A percentile compares a stretch with the other conserved stretches of the same genome.
phyloP scores from a whole-genome alignment of 2,329 filamentous ascomycete genomes.

The Fusarium algeriense region DNA sequence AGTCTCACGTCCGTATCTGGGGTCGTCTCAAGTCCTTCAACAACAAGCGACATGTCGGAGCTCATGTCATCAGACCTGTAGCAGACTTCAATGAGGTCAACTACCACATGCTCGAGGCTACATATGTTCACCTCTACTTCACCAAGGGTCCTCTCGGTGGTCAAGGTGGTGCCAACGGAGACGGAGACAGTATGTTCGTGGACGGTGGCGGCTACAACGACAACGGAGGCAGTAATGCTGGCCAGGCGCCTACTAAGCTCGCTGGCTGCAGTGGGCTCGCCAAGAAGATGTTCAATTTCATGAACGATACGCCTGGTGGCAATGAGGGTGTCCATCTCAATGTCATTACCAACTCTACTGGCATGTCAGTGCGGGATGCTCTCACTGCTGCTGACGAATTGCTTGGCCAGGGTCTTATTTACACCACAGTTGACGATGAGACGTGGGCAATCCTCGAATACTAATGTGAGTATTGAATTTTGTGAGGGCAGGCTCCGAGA shows the following conservation, averaged over 20 bases:
- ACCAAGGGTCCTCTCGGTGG: constrained; percentile 73
- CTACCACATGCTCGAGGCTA: constrained; percentile 91
- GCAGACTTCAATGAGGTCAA: constrained; percentile 91
- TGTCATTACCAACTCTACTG: constrained; percentile 74
- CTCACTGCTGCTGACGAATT: constrained; percentile 85
- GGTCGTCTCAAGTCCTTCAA: constrained; percentile 87
- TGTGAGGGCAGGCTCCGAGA: neutral
- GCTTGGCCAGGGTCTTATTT: constrained; percentile 79
- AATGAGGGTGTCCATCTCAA: constrained; percentile 89
- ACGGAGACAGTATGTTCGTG: constrained; percentile 68
- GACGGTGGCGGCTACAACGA: constrained; percentile 60
- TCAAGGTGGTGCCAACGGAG: constrained; percentile 55
- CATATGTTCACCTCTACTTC: constrained; percentile 87
- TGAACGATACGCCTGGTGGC: constrained; percentile 75
- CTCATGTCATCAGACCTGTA: constrained; percentile 84
- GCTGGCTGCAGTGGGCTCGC: constrained; percentile 67
- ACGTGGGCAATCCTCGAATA: constrained; percentile 89
- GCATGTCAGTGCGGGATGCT: constrained; percentile 77
- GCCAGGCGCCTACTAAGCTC: constrained; percentile 56
- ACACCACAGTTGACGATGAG: constrained; percentile 91
- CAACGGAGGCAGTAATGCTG: constrained; percentile 53
- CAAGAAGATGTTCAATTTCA: constrained; percentile 76
- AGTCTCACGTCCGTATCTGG: constrained; percentile 87
- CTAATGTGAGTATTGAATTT: constrained; percentile 48
- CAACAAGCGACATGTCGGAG: constrained; percentile 83